Evolutionary conservation across 176 grass and related monocot species (phyloP).

Genomic region (Oryza glaberrima): DNA sequence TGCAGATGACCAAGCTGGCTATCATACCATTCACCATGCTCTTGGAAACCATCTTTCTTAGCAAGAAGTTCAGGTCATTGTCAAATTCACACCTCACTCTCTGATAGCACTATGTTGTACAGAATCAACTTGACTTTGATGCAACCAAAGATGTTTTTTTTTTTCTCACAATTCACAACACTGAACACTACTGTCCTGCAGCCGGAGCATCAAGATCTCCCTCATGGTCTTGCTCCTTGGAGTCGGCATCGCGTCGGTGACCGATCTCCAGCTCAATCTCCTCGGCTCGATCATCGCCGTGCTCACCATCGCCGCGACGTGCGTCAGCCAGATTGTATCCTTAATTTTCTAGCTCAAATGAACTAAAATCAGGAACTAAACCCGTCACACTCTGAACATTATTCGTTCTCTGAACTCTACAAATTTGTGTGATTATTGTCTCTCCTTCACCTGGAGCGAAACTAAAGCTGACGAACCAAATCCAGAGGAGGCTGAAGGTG

Average conservation of each 20-base stretch:
- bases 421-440: background rate
- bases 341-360: slow-evolving; percentile 1
- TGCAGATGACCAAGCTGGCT: slow-evolving; percentile 96
- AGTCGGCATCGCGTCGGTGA: slow-evolving; percentile 88
- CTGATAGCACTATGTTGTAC: background rate
- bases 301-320: slow-evolving; percentile 79
- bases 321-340: slow-evolving; percentile 87
- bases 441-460: slow-evolving; percentile 43
- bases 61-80: slow-evolving; percentile 91
- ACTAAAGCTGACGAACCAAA: slow-evolving; percentile 84
- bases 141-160: background rate
- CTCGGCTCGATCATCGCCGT: slow-evolving; percentile 70
- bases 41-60: slow-evolving; percentile 80
- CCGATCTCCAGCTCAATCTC: slow-evolving; percentile 90
- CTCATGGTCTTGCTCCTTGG: slow-evolving; percentile 80
- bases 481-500: slow-evolving; percentile 85
- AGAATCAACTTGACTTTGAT: background rate
- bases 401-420: background rate
- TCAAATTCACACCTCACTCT: slow-evolving; percentile 5
- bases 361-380: background rate
- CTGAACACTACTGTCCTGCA: slow-evolving; percentile 31
- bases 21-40: slow-evolving; percentile 97
- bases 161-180: background rate
- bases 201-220: slow-evolving; percentile 75
- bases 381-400: background rate